A percentile compares a stretch with the other conserved stretches of the same genome.
phyloP scores from a whole-genome alignment of 164 flowering plant species.

The Umbellularia californica region DNA sequence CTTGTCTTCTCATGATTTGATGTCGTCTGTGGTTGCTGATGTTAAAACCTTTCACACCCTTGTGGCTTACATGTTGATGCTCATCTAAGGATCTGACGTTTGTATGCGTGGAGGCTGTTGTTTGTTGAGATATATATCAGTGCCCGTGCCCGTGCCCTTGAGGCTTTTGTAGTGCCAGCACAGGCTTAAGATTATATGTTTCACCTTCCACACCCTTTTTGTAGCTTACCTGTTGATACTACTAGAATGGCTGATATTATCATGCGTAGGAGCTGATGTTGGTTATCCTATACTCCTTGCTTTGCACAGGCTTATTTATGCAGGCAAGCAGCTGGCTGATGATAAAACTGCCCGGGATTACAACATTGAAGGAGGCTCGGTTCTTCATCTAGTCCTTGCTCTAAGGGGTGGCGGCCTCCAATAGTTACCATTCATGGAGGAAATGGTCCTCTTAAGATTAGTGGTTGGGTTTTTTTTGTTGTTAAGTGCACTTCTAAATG shows the following conservation, averaged over 20 bases:
- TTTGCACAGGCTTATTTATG: slow-evolving; percentile 34
- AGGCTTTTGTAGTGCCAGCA: too few relatives aligned
- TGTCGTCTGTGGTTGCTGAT: too few relatives aligned
- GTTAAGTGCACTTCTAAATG: not conserved
- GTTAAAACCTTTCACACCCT: too few relatives aligned
- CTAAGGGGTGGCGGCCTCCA: slow-evolving; percentile 1
- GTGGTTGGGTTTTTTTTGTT: not conserved
- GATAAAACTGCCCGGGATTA: slow-evolving; percentile 13
- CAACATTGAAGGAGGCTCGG: slow-evolving; percentile 13
- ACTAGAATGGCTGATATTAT: not conserved
- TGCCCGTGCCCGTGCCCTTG: too few relatives aligned
- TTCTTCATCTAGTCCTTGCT: slow-evolving; percentile 12
- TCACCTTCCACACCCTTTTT: too few relatives aligned
- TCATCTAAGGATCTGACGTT: too few relatives aligned
- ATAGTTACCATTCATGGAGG: not conserved
- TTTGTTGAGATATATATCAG: too few relatives aligned
- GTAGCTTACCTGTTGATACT: not conserved
- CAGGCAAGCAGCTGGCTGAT: slow-evolving; percentile 37
- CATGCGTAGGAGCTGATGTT: not conserved
- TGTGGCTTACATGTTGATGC: too few relatives aligned
- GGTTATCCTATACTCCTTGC: not conserved
- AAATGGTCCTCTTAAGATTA: not conserved
- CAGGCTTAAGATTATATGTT: too few relatives aligned
- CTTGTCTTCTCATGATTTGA: too few relatives aligned
- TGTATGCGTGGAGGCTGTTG: too few relatives aligned